Evolutionary conservation across 140 eudicot genomes (phyloP).

Genomic region (Flaveria floridana): DNA sequence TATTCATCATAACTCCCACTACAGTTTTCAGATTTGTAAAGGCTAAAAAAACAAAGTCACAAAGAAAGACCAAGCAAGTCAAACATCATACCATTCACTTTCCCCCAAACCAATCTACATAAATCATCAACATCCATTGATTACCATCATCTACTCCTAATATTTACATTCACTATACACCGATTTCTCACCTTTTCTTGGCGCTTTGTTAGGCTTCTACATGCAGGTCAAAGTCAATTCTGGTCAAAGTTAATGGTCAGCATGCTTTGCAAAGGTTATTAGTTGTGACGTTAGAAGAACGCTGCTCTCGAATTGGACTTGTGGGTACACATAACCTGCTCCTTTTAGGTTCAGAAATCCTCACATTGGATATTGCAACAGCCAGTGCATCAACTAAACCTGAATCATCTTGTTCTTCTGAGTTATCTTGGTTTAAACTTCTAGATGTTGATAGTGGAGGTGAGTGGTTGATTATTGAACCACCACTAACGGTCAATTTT

Average conservation of each 20-base stretch:
- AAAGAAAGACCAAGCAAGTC: neutral
- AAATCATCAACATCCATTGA: conserved; percentile 33
- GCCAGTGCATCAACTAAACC: conserved; percentile 77
- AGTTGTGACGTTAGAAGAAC: conserved; percentile 63
- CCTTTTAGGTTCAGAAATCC: conserved; percentile 86
- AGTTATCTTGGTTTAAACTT: conserved; percentile 27
- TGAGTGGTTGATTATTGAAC: conserved; percentile 30
- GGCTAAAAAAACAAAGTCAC: conserved; percentile 1
- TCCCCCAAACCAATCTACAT: conserved; percentile 32
- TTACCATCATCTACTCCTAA: conserved; percentile 26
- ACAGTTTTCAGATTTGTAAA: conserved; percentile 20
- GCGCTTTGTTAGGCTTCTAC: conserved; percentile 27
- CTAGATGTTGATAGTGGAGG: conserved; percentile 31
- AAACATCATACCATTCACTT: conserved; percentile 22
- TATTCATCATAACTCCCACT: conserved; percentile 24
- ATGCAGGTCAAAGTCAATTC: conserved; percentile 15
- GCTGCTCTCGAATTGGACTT: conserved; percentile 67
- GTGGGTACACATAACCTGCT: conserved; percentile 63
- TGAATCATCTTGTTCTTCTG: conserved; percentile 57
- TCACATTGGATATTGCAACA: conserved; percentile 68
- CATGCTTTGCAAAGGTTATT: conserved; percentile 89
- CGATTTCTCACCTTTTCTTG: conserved; percentile 15
- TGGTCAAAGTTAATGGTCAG: conserved; percentile 36
- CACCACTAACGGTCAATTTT: conserved; percentile 27
- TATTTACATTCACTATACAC: conserved; percentile 41